These are phyloP conservation scores for Penicillium sp. DNA, from an alignment of 2,329 filamentous ascomycete species.

Conservation along the genomic window DNA sequence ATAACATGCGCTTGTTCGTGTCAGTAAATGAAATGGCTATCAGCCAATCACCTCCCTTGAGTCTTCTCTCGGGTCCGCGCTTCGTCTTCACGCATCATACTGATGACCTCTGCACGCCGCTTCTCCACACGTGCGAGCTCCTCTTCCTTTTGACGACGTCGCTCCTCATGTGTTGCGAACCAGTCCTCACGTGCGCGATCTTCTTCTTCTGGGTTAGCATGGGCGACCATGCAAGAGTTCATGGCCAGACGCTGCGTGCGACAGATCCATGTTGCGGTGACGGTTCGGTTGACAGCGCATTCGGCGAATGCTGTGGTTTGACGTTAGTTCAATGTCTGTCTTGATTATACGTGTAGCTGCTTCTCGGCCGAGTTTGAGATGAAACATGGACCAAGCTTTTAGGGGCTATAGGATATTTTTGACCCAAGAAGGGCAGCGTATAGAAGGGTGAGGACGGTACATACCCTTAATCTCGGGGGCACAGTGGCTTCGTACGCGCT, in stretches of 20 bases:
- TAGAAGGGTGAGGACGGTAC: conserved; percentile 6
- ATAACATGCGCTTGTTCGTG: neutral
- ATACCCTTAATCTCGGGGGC: conserved; percentile 74
- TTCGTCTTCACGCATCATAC: conserved; percentile 43
- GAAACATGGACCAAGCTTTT: neutral
- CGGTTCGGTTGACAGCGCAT: conserved; percentile 81
- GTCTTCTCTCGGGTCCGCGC: conserved; percentile 20
- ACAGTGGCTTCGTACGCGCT: conserved; percentile 74
- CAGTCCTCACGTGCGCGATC: conserved; percentile 90
- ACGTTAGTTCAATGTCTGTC: conserved; percentile 3
- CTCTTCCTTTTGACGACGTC: conserved; percentile 66
- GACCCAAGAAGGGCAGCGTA: neutral
- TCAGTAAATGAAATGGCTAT: neutral
- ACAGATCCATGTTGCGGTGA: conserved; percentile 86
- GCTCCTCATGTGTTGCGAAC: conserved; percentile 76
- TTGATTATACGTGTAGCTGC: neutral
- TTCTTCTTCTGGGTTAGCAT: conserved; percentile 81
- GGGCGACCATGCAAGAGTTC: conserved; percentile 89
- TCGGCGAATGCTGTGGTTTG: conserved; percentile 73
- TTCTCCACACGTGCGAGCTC: conserved; percentile 50
- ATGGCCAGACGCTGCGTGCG: conserved; percentile 76
- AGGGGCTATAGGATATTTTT: neutral
- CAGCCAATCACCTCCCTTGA: conserved; percentile 8
- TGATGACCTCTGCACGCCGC: conserved; percentile 43
- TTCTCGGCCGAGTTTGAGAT: neutral